phyloP scores from a whole-genome alignment of 169 alveolate species.

The Cryptosporidium bovis region DNA sequence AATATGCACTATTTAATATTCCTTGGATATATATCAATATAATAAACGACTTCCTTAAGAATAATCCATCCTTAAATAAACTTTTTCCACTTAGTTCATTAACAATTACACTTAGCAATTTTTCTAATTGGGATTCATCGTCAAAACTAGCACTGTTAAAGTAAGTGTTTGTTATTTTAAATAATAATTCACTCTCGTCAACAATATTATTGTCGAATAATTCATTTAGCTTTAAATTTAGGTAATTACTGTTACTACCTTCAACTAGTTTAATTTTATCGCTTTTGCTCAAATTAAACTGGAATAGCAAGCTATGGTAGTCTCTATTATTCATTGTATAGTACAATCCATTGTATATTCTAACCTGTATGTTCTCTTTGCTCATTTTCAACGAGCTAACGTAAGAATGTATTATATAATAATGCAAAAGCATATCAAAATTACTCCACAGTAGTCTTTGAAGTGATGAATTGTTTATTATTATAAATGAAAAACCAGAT shows the following conservation, averaged over 20 bases:
- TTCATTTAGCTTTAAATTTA: too few species aligned
- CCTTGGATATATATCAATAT: constrained; percentile 18
- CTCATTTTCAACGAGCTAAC: constrained; percentile 23
- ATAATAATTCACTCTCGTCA: too few species aligned
- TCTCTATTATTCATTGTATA: constrained; percentile 23
- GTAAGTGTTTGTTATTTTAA: too few species aligned
- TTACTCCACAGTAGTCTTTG: constrained; percentile 36
- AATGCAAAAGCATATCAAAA: constrained; percentile 13
- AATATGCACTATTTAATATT: neutral
- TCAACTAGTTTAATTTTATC: too few species aligned
- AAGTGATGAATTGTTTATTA: constrained; percentile 1
- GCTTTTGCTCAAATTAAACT: too few species aligned
- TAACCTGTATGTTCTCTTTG: constrained; percentile 34
- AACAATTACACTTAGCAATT: neutral
- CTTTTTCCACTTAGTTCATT: neutral
- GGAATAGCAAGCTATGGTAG: constrained; percentile 7
- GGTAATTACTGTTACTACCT: too few species aligned
- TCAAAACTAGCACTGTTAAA: too few species aligned
- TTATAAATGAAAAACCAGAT: constrained; percentile 37
- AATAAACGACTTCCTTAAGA: constrained; percentile 9
- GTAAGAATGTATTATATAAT: neutral
- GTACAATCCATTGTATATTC: constrained; percentile 4
- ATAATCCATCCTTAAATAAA: neutral
- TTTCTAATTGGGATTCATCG: too few species aligned
- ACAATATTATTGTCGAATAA: too few species aligned